Evolutionary conservation across 2,329 filamentous ascomycete genomes (phyloP), one percentile per base, ranked within the genome.

Genomic region (Lomentospora prolificans): DNA sequence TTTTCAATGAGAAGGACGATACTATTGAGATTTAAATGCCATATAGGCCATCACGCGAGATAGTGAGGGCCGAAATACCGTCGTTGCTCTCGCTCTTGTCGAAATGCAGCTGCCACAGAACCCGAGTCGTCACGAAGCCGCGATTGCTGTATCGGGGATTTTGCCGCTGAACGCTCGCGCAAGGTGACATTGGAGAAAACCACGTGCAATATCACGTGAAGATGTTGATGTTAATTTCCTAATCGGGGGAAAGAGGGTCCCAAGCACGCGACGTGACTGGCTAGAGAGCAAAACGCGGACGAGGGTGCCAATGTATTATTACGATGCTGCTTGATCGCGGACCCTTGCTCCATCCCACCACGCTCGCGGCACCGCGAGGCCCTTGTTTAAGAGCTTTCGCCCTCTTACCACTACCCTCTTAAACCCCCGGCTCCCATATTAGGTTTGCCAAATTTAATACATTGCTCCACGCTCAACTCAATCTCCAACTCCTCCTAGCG

Each of bases 321-420:
- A 48, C 44, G 17, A 22, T 48, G 44, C 44, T 22, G 44, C 44
- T 48, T 17, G 17, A 48, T 48, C 44, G 44, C 44, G 44, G 44
- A 48, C 44, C 44, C 44, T 48, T 48, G 44, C 22, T 25, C 44
- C 44, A 48, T 48, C 44, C 44, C 44, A 48, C 44, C 44, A 22
- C 22, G 44, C 44, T 48, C 44, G 44, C 44, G 44, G 44, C 44
- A 48, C 17, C 44, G 44, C 44, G 44, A 48, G 44, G 44, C 44
- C 44, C 44, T 48, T 48, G 44, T 48, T 48, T 22, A 48, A 48
- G 44, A 48, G 44, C 44, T 48, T 48, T 48, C 44, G 44, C 22
- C 44, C 44, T 48, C 22, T 48, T 48, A 25, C 44, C 44, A 22
- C 44, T 48, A 48, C 44, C 44, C 44, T 48, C 44, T 48, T 48